Conservation (phyloP, 352 stramenopile genomes). For the Phytophthora capsici region DNA sequence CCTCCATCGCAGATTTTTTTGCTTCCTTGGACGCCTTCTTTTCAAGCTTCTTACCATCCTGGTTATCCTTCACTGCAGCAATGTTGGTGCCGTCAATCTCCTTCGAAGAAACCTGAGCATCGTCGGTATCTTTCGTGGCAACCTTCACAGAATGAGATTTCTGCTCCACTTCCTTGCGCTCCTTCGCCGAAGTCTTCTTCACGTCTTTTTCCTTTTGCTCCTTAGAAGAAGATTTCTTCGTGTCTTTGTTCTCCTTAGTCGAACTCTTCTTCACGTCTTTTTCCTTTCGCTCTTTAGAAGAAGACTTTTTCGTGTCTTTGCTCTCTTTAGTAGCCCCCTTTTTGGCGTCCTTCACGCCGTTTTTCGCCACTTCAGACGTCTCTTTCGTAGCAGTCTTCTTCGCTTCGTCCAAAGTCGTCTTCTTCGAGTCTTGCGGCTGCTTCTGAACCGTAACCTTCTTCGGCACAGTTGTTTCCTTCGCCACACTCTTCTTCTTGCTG, state of each 20-base stretch:
- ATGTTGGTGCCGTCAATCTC: constrained; percentile 5
- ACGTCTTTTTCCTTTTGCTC: constrained; percentile 2
- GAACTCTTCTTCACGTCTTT: constrained; percentile 9
- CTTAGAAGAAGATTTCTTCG: constrained; percentile 27
- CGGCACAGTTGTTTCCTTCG: constrained; percentile 20
- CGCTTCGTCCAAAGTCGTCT: background rate
- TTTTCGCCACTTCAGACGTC: background rate
- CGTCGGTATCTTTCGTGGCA: background rate
- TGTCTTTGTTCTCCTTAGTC: constrained; percentile 1
- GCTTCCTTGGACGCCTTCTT: constrained; percentile 11
- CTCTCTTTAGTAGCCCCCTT: background rate
- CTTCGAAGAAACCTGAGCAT: constrained; percentile 20
- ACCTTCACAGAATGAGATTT: constrained; percentile 12
- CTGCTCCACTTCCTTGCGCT: constrained; percentile 7
- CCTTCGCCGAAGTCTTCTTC: constrained; percentile 7
- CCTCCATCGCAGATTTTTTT: constrained; percentile 15
- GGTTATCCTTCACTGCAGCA: constrained; percentile 11
- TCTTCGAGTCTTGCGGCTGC: constrained; percentile 21
- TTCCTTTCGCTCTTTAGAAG: constrained; percentile 16
- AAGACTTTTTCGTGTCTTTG: constrained; percentile 19
- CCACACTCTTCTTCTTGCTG: constrained; percentile 11
- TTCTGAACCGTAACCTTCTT: constrained; percentile 23
- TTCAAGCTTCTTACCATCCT: constrained; percentile 9
- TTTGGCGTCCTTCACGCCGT: background rate
- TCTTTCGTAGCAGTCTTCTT: background rate